Base-by-base conservation (phyloP, 2,329 filamentous ascomycete species). In the Aspergillus neotritici region DNA sequence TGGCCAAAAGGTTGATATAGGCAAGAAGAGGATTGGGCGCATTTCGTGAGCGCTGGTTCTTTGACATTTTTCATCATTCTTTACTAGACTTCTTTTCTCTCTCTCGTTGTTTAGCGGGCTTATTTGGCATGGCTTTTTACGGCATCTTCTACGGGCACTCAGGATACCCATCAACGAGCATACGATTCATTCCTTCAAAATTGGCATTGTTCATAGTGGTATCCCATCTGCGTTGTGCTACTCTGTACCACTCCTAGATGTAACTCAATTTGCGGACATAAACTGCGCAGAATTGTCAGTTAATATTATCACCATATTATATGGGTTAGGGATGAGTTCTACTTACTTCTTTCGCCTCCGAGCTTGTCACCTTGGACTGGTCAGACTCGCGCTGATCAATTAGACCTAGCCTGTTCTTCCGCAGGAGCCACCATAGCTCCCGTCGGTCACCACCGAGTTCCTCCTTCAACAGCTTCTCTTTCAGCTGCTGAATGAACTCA, bases 371-470 rank as follows among this genome's bases (percentile, higher is more conserved):
- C 25, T 79, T 72, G 1, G 85, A 89, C 13, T 73, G 69, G 34
- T 85, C 80, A 2, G 76, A 78, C 56, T 80, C 71, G 37, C 68
- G 73, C 40, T 74, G 71, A 50, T 86, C 81, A 55, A 97, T 82
- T 60, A 95, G 69, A 0, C 89, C 87, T 43, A 95, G 68, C 53
- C 73, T 79, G 33, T 75, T 78, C 46, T 72, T 78, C 53, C 83
- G 76, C 16, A 95, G 69, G 53, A 78, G 73, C 70, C 80, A 86
- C 89, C 89, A 96, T 69, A 96, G 82, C 58, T 94, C 87, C 50
- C 77, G 77, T 41, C 88, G 73, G 55, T 94, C 84, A 0, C 87
- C 89, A 31, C 83, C 82, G 3, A 96, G 67, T 52, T 84, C 77
- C 0, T 82, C 85, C 0, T 73, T 76, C 6, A 89, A 63, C 1